phyloP scores from a whole-genome alignment of 2,329 filamentous ascomycete genomes.

The Tolypocladium pustulatum region DNA sequence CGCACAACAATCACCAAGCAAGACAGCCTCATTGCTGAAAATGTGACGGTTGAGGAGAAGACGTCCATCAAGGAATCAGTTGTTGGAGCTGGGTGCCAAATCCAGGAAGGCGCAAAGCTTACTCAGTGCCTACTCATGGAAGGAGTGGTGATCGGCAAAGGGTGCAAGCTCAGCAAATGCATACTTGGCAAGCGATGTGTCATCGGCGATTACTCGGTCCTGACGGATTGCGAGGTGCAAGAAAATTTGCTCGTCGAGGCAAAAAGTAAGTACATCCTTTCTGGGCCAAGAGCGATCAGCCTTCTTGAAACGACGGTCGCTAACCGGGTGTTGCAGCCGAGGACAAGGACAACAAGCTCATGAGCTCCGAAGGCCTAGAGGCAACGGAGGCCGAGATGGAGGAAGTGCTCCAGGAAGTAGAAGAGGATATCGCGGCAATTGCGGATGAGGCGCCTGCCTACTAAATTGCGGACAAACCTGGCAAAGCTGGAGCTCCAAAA shows the following conservation, averaged over 20 bases:
- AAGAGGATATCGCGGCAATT: slow-evolving; percentile 18
- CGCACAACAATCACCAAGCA: slow-evolving; percentile 72
- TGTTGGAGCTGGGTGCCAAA: slow-evolving; percentile 77
- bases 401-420: slow-evolving; percentile 35
- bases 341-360: slow-evolving; percentile 56
- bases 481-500: not conserved
- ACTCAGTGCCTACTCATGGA: slow-evolving; percentile 91
- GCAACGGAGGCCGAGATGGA: slow-evolving; percentile 53
- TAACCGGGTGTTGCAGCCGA: slow-evolving; percentile 36
- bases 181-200: slow-evolving; percentile 73
- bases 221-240: slow-evolving; percentile 88
- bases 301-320: too few relatives aligned
- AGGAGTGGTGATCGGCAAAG: slow-evolving; percentile 72
- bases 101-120: slow-evolving; percentile 75
- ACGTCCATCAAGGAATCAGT: slow-evolving; percentile 88
- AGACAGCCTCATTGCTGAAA: slow-evolving; percentile 78
- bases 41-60: slow-evolving; percentile 81
- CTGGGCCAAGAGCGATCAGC: too few relatives aligned
- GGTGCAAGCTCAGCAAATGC: slow-evolving; percentile 77
- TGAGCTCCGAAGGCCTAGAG: slow-evolving; percentile 57
- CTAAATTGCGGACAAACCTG: not conserved
- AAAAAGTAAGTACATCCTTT: slow-evolving; percentile 50
- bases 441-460: slow-evolving; percentile 8
- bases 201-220: slow-evolving; percentile 69
- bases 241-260: slow-evolving; percentile 79